These are phyloP conservation scores for Hyaloscypha hepaticicola DNA, from an alignment of 495 filamentous ascomycete species.

Conservation along the genomic window DNA sequence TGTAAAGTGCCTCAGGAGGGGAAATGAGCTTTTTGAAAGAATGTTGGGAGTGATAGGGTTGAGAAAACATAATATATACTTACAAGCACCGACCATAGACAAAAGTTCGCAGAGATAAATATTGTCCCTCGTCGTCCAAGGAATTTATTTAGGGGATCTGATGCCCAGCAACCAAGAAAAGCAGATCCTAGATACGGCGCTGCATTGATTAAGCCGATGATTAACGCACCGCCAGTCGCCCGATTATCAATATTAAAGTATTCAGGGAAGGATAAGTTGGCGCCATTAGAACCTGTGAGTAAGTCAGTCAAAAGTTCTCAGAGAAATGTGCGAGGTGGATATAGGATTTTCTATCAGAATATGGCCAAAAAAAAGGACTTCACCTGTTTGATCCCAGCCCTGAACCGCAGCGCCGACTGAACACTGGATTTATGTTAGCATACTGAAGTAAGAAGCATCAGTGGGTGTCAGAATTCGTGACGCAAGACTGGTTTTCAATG, in stretches of 20 bases:
- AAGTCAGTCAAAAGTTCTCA: not conserved
- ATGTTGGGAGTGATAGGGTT: too few relatives aligned
- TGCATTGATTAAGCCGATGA: conserved; percentile 62
- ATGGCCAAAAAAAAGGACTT: not conserved
- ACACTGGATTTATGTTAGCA: conserved; percentile 59
- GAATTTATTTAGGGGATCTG: conserved; percentile 67
- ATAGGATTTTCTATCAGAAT: not conserved
- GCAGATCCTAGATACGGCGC: conserved; percentile 36
- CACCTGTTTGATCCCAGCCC: conserved; percentile 55
- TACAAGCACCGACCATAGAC: conserved; percentile 49
- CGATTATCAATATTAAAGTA: conserved; percentile 31
- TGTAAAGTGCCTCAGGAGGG: too few relatives aligned
- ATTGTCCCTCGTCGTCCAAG: conserved; percentile 68
- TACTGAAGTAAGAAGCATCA: too few relatives aligned
- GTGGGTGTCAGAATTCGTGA: too few relatives aligned
- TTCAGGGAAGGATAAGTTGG: conserved; percentile 24
- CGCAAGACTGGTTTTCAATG: not conserved
- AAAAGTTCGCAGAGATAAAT: conserved; percentile 53
- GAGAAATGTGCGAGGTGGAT: not conserved
- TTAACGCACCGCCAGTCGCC: conserved; percentile 47
- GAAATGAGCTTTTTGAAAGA: too few relatives aligned
- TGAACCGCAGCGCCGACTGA: conserved; percentile 76
- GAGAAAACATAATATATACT: too few relatives aligned
- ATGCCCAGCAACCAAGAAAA: conserved; percentile 64
- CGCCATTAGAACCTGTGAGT: conserved; percentile 25